Base-by-base conservation (phyloP, 164 flowering plant genomes). In the Nymphaea colorata region DNA sequence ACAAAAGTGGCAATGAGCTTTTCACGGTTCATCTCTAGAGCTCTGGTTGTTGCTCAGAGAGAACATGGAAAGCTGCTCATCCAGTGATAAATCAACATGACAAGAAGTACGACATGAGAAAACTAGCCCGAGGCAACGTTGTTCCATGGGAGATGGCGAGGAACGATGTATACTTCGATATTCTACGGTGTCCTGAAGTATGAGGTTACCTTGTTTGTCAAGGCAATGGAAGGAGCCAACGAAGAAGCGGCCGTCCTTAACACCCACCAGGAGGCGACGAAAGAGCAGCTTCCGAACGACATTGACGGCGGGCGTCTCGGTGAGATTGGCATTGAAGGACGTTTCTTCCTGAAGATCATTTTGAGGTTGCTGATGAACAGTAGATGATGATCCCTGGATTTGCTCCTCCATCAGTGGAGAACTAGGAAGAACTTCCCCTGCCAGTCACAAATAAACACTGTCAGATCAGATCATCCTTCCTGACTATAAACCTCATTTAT, bases 131-230 rank as follows among this genome's bases (percentile, higher is more conserved):
- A 93, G 87, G 70, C 85, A 82, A 3, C 96, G 79, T 62, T 87
- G 92, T 65, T 93, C 97, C 93, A 84, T 86, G 5, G 96, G 88
- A 41, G 94, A 87, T 72, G 88, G 86, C 14, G 86, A 83, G 44
- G 85, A 71, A 4, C 87, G 78, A 14, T 88, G 74, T 3, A 84
- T 82, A 79, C 86, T 87, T 3, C 91, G 89, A 55, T 85, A 91
- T 82, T 91, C 98, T 44, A 91, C 81, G 5, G 98, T 81, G 70
- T 93, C 98, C 77, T 93, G 97, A 41, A 93, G 91, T 60, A 93
- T 86, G 62, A 93, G 85, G 79, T 93, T 93, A 3, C 98, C 97
- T 82, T 93, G 98, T 76, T 93, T 89, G 82, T 93, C 97, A 3
- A 93, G 68, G 83, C 98, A 93, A 69, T 93, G 86, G 75, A 93